Percentiles rank a stretch among this genome's conserved stretches.
phyloP scores from a whole-genome alignment of 768 basidiomycete genomes.

The Austroboletus festivus region DNA sequence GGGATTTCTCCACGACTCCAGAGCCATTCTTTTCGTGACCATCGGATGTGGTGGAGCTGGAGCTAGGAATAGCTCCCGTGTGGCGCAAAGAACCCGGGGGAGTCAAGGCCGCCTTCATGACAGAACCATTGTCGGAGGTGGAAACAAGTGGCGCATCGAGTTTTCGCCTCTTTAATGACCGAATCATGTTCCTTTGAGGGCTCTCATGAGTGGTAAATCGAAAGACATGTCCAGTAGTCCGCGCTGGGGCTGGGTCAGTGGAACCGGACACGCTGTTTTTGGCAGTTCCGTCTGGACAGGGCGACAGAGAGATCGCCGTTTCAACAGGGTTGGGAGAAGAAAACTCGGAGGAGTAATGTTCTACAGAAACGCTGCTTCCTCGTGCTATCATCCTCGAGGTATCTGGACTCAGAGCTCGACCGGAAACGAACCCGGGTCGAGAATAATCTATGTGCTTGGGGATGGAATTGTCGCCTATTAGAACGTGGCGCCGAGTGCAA shows the following conservation, averaged over 20 bases:
- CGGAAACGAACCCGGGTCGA: background rate
- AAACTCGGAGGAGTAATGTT: background rate
- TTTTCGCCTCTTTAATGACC: background rate
- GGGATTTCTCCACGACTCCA: background rate
- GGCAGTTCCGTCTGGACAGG: background rate
- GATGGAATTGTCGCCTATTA: background rate
- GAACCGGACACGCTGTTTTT: slow-evolving; percentile 9
- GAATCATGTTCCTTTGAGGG: background rate
- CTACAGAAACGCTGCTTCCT: background rate
- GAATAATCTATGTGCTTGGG: background rate
- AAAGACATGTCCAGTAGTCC: background rate
- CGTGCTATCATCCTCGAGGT: slow-evolving; percentile 5
- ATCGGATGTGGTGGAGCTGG: slow-evolving; percentile 9
- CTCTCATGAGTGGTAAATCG: background rate
- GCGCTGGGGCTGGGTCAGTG: slow-evolving; percentile 6
- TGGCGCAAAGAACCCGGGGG: background rate
- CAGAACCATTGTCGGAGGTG: background rate
- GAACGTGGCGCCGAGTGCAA: slow-evolving; percentile 1
- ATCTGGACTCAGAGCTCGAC: background rate
- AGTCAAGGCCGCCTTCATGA: background rate
- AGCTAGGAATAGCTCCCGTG: background rate
- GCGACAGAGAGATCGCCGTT: background rate
- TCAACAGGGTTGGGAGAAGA: background rate
- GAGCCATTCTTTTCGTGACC: slow-evolving; percentile 3
- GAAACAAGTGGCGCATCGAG: background rate